Conservation (phyloP, 371 early-diverging fungal genomes). For the Apophysomyces sp. region DNA sequence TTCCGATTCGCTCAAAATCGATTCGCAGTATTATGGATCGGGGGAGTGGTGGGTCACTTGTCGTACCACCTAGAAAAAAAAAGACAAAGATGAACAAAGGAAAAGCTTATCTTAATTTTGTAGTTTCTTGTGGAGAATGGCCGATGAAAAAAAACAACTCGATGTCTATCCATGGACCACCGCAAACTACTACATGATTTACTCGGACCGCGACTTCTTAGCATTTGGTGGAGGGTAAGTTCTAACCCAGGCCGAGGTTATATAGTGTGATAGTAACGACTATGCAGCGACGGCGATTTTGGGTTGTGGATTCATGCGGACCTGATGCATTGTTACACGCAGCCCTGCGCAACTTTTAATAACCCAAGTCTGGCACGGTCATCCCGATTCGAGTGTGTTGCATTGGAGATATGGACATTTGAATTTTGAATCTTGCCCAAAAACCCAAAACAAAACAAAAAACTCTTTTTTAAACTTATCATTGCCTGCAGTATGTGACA, state of each 20-base stretch:
- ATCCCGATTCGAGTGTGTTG: conserved; percentile 30
- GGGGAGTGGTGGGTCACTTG: conserved; percentile 40
- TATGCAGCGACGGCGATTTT: conserved; percentile 27
- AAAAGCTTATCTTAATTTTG: neutral
- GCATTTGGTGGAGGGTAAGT: conserved; percentile 34
- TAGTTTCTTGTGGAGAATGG: conserved; percentile 34
- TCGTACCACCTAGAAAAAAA: neutral
- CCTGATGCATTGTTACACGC: conserved; percentile 34
- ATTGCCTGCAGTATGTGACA: too few species aligned
- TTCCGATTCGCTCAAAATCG: conserved; percentile 25
- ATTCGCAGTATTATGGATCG: conserved; percentile 34
- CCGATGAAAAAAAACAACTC: conserved; percentile 10
- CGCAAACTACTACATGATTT: conserved; percentile 33
- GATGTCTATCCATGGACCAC: conserved; percentile 34
- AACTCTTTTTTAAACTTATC: neutral
- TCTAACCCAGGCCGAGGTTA: too few species aligned
- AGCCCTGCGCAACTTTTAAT: conserved; percentile 37
- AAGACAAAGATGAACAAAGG: neutral
- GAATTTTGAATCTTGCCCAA: conserved; percentile 11
- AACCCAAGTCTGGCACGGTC: conserved; percentile 23
- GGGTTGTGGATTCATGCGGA: conserved; percentile 40
- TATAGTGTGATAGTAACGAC: neutral
- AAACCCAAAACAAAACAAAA: neutral
- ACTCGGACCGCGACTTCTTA: conserved; percentile 25
- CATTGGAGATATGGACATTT: conserved; percentile 41